Evolutionary conservation across 805 yeast species (phyloP).

Genomic region (Pachysolen tannophilus): DNA sequence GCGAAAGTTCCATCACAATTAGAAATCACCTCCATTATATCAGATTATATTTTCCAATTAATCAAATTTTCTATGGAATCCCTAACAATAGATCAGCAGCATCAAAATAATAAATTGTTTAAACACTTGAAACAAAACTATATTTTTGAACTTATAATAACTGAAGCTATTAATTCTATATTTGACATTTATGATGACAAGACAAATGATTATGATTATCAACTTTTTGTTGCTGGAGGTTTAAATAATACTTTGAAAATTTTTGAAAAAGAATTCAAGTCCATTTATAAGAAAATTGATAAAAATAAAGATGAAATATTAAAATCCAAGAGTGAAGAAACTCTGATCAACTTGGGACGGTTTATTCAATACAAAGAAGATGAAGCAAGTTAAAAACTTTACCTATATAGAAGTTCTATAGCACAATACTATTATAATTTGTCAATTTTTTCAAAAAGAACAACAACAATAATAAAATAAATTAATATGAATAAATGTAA

Average conservation of each 20-base stretch:
- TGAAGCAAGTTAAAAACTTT: slow-evolving; percentile 27
- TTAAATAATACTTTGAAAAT: slow-evolving; percentile 34
- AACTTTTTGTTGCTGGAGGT: slow-evolving; percentile 52
- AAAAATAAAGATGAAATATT: slow-evolving; percentile 49
- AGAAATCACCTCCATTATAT: slow-evolving; percentile 1
- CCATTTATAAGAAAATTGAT: slow-evolving; percentile 55
- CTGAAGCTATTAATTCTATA: slow-evolving; percentile 56
- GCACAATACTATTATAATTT: too few relatives aligned
- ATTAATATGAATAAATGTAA: slow-evolving; percentile 1
- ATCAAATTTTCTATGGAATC: slow-evolving; percentile 1
- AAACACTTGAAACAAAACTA: slow-evolving; percentile 1
- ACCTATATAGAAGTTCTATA: too few relatives aligned
- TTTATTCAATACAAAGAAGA: slow-evolving; percentile 69
- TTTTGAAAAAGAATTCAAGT: slow-evolving; percentile 39
- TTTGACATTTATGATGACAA: slow-evolving; percentile 80
- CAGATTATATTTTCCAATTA: slow-evolving; percentile 2
- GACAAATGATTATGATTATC: slow-evolving; percentile 54
- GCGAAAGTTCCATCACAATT: slow-evolving; percentile 11
- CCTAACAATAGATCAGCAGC: not conserved
- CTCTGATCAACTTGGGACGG: slow-evolving; percentile 56
- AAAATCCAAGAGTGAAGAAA: slow-evolving; percentile 60
- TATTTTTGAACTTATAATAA: slow-evolving; percentile 21
- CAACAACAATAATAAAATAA: not conserved
- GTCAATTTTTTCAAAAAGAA: too few relatives aligned
- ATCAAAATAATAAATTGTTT: not conserved